Percentiles rank a stretch among this genome's conserved stretches.
Conservation (phyloP, 306 rosid genomes). For the Hippophae rhamnoides region DNA sequence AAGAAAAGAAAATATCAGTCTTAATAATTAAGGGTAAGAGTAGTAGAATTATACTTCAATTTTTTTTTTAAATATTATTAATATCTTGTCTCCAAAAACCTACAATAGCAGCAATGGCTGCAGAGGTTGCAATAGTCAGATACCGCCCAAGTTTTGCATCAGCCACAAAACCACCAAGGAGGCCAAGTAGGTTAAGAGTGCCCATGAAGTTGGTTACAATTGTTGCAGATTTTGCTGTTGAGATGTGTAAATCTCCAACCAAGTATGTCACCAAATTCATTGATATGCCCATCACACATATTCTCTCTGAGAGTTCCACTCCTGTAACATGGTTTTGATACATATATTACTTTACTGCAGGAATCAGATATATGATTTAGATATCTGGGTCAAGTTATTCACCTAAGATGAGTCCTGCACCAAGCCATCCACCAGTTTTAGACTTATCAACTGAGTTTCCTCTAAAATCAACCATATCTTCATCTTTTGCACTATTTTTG, state of each 20-base stretch:
- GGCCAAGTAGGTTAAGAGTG: conserved; percentile 83
- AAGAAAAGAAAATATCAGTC: conserved; percentile 14
- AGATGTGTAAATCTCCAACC: conserved; percentile 53
- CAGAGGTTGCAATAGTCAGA: conserved; percentile 50
- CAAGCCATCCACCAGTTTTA: conserved; percentile 83
- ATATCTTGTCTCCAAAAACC: conserved; percentile 2
- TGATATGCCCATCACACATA: conserved; percentile 74
- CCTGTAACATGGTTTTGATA: conserved; percentile 33
- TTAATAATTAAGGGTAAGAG: not conserved
- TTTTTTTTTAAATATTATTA: not conserved
- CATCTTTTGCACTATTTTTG: conserved; percentile 33
- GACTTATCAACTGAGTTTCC: conserved; percentile 59
- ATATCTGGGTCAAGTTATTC: not conserved
- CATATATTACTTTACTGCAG: not conserved
- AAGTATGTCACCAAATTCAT: conserved; percentile 90
- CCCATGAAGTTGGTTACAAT: conserved; percentile 85
- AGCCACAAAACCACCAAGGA: conserved; percentile 81
- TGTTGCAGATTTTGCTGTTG: conserved; percentile 74
- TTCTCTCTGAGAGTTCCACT: conserved; percentile 81
- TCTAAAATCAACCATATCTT: conserved; percentile 44
- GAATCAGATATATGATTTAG: not conserved
- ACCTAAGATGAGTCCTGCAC: conserved; percentile 91
- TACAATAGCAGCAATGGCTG: conserved; percentile 55
- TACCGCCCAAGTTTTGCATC: conserved; percentile 85
- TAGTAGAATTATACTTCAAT: not conserved